Evolutionary conservation across 2,329 filamentous ascomycete species (phyloP), one percentile per base, ranked within the genome.

Genomic region (Metarhizium sp.): DNA sequence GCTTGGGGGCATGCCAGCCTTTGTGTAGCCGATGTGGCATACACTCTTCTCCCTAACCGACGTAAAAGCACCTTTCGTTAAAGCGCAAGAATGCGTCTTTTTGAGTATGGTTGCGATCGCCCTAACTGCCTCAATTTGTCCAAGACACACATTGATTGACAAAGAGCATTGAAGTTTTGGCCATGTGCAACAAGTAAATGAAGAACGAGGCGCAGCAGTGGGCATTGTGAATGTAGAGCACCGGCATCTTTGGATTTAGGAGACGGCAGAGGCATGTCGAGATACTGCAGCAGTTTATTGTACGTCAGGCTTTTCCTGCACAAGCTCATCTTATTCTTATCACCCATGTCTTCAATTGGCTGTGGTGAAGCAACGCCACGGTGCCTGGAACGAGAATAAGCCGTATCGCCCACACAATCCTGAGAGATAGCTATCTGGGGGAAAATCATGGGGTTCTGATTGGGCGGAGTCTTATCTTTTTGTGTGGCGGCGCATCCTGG

Each of bases 391-490:
- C 51, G 30, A 38, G 30, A 48, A 53, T 34, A 18, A 53, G 29
- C 49, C 40, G 49, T 18, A 51, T 51, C 42, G 13, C 47, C 38
- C 48, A 16, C n/a, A 34, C 40, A 48, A 30, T 52, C 54, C 38
- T 43, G 51, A 25, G 32, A 53, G 58, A 59, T 55, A 52, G 30
- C 52, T 34, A 16, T 3, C 16, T 38, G 10, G 13, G 11, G 30
- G n/a, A 13, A 43, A 45, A 18, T 34, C 36, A 7, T 20, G 36
- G 10, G 47, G 11, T 7, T 50, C 32, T 66, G 54, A 67, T 67
- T 67, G 66, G 66, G 13, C 38, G 25, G 46, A 49, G 54, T 50
- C 65, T 67, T 67, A 67, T 67, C 65, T 66, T 59, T 66, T 60
- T 60, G 59, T 60, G 60, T 57, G 55, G 55, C 59, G 54, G 20